Conservation (phyloP, 257 asterid genomes). For the Echium plantagineum region DNA sequence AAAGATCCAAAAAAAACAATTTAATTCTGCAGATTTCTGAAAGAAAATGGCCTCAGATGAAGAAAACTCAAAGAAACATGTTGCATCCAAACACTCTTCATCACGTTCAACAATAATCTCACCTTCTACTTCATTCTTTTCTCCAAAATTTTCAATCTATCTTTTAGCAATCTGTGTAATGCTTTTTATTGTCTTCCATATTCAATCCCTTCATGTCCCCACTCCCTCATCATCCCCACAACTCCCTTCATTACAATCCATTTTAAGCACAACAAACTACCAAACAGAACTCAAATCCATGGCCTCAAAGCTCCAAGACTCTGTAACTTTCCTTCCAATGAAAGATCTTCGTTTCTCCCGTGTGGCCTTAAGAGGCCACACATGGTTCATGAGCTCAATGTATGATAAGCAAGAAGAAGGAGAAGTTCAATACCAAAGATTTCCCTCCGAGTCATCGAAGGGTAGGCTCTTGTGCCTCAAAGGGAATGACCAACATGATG, state of each 20-base stretch:
- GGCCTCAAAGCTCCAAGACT: constrained; percentile 25
- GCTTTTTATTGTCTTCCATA: constrained; percentile 36
- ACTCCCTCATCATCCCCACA: constrained; percentile 14
- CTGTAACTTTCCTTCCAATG: constrained; percentile 57
- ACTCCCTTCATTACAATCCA: constrained; percentile 1
- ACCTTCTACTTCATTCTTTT: constrained; percentile 10
- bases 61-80: constrained; percentile 14
- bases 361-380: constrained; percentile 47
- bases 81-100: constrained; percentile 12
- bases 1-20: background rate
- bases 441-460: constrained; percentile 36
- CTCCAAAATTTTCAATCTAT: constrained; percentile 30
- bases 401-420: constrained; percentile 32
- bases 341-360: constrained; percentile 50
- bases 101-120: background rate
- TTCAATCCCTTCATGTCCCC: constrained; percentile 30
- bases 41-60: constrained; percentile 12
- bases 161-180: constrained; percentile 25
- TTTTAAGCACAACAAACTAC: constrained; percentile 15
- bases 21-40: background rate
- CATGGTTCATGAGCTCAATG: constrained; percentile 83
- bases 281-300: constrained; percentile 17
- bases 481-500: constrained; percentile 52
- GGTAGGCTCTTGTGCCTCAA: constrained; percentile 48
- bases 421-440: constrained; percentile 43